Conservation (phyloP, 345 rosid genomes). For the Microcos paniculata region DNA sequence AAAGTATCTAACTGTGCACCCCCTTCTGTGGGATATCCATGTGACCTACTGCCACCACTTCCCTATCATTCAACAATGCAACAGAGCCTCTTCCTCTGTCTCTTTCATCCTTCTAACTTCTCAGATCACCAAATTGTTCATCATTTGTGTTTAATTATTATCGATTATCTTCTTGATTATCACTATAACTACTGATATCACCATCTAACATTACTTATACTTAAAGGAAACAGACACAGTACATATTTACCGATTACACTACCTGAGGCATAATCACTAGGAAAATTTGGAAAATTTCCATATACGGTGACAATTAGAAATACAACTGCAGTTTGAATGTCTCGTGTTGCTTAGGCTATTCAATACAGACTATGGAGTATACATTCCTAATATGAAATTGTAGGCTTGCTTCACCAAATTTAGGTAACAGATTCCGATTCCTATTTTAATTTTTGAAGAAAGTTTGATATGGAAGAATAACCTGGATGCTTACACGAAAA, state of each 20-base stretch:
- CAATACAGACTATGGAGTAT: not conserved
- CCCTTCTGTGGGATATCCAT: constrained; percentile 46
- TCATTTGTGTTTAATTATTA: not conserved
- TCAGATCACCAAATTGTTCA: not conserved
- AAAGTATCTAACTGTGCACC: constrained; percentile 37
- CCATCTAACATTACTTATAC: too few relatives aligned
- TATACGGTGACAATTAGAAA: not conserved
- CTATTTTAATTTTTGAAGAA: not conserved
- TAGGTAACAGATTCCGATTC: not conserved
- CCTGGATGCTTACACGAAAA: not conserved
- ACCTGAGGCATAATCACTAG: not conserved
- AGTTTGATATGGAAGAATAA: not conserved
- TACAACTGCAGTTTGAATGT: not conserved
- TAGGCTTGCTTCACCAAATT: not conserved
- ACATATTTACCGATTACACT: too few relatives aligned
- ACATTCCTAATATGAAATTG: not conserved
- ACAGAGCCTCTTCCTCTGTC: constrained; percentile 14
- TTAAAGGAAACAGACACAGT: too few relatives aligned
- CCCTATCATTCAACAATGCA: constrained; percentile 23
- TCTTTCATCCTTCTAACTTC: not conserved
- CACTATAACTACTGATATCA: too few relatives aligned
- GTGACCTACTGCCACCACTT: constrained; percentile 61
- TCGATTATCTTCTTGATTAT: too few relatives aligned
- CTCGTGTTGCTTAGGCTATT: not conserved
- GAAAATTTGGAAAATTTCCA: not conserved